Conservation (phyloP, 306 rosid species). For the Dalbergia cochinchinensis region DNA sequence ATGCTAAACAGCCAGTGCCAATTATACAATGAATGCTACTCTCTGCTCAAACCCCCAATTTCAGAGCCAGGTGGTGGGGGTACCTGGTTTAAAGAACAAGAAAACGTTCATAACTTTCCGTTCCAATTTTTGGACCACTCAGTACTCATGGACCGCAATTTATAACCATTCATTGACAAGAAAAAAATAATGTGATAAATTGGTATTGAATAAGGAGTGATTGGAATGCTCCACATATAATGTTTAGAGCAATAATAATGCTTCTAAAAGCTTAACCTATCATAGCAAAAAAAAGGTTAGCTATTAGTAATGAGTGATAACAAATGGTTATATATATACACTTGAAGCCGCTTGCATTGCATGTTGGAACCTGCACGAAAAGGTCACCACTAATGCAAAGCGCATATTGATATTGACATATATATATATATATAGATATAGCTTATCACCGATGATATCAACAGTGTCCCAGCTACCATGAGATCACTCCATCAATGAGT, state of each 20-base stretch:
- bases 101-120: background rate
- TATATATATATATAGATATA: no score
- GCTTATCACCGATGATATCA: background rate
- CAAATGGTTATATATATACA: background rate
- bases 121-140: background rate
- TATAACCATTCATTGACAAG: background rate
- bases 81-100: background rate
- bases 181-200: no score
- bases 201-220: no score
- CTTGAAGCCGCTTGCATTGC: background rate
- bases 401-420: no score
- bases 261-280: no score
- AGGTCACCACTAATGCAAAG: constrained; percentile 3
- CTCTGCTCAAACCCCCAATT: background rate
- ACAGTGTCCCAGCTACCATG: background rate
- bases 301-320: no score
- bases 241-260: no score
- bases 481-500: background rate
- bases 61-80: background rate
- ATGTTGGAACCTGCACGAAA: background rate
- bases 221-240: no score
- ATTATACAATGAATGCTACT: background rate
- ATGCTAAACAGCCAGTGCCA: background rate
- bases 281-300: no score
- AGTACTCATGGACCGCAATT: background rate